Conservation (phyloP, 345 rosid species). For the Mallotus nudiflorus region DNA sequence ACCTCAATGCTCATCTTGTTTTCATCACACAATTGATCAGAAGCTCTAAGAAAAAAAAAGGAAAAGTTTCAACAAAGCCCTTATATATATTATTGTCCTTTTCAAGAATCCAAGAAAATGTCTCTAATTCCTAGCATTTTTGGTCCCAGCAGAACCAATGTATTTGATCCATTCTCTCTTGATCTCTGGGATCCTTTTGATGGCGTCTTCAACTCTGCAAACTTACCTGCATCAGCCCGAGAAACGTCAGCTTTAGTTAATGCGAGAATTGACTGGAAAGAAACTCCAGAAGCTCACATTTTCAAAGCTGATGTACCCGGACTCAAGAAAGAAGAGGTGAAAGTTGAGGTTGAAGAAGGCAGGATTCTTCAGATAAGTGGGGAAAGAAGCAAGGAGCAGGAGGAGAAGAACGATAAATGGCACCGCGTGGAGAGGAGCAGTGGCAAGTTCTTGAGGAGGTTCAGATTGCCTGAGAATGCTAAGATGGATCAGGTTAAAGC, state of each 20-base stretch:
- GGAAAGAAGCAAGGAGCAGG: constrained; percentile 26
- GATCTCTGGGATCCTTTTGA: constrained; percentile 23
- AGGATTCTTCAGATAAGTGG: constrained; percentile 27
- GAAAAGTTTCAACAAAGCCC: too few relatives aligned
- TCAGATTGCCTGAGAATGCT: constrained; percentile 27
- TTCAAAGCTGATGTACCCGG: constrained; percentile 31
- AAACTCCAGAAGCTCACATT: constrained; percentile 29
- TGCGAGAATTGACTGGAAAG: constrained; percentile 30
- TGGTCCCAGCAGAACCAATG: constrained; percentile 18
- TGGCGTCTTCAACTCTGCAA: not conserved
- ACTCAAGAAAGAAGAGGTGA: constrained; percentile 27
- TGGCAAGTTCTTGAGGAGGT: constrained; percentile 15
- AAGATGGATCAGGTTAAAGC: constrained; percentile 30
- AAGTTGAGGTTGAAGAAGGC: constrained; percentile 32
- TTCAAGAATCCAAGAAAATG: not conserved
- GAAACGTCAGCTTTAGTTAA: constrained; percentile 20
- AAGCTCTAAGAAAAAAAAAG: too few relatives aligned
- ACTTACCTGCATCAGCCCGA: not conserved
- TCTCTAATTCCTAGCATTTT: constrained; percentile 28
- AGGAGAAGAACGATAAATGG: constrained; percentile 27
- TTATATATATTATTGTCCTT: too few relatives aligned
- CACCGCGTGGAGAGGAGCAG: constrained; percentile 24
- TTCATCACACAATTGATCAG: too few relatives aligned
- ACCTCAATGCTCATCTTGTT: too few relatives aligned
- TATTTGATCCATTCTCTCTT: constrained; percentile 22